A percentile compares a stretch with the other conserved stretches of the same genome.
Evolutionary conservation across 1,139 yeast genomes (phyloP).

Genomic region (Blastobotrys serpentis): DNA sequence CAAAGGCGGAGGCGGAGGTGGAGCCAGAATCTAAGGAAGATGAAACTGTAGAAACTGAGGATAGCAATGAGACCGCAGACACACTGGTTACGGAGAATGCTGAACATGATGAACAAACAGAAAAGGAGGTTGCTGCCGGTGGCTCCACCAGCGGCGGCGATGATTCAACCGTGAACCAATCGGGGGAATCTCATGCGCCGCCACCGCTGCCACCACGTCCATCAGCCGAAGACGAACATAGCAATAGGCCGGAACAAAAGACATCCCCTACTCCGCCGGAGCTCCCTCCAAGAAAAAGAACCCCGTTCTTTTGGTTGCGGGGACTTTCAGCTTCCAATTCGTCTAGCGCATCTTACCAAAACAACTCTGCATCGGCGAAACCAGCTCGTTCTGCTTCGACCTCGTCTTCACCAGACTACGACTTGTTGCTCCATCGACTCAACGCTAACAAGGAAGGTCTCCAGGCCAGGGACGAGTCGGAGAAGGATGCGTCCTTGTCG

Average conservation of each 20-base stretch:
- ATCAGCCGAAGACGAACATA: no score
- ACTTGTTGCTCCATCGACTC: slow-evolving; percentile 49
- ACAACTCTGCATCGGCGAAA: slow-evolving; percentile 6
- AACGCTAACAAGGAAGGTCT: slow-evolving; percentile 50
- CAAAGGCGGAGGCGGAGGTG: slow-evolving; percentile 8
- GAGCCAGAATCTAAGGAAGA: neutral
- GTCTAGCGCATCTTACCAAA: slow-evolving; percentile 9
- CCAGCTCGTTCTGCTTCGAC: slow-evolving; percentile 13
- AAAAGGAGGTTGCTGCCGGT: no score
- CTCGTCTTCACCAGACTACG: slow-evolving; percentile 39
- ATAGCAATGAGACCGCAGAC: neutral
- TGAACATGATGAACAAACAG: neutral
- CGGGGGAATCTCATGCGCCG: no score
- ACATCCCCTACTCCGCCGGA: slow-evolving; percentile 26
- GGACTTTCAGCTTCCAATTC: slow-evolving; percentile 23
- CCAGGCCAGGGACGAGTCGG: slow-evolving; percentile 34
- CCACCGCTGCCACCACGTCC: no score
- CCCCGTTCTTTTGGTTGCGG: slow-evolving; percentile 38
- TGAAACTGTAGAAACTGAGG: neutral
- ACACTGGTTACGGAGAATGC: neutral
- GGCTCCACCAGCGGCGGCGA: no score
- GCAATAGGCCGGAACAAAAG: neutral
- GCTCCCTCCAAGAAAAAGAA: slow-evolving; percentile 36
- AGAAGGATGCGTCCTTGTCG: slow-evolving; percentile 51
- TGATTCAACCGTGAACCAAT: no score